Conservation (phyloP, 768 basidiomycete genomes). For the Tricholoma sp. region DNA sequence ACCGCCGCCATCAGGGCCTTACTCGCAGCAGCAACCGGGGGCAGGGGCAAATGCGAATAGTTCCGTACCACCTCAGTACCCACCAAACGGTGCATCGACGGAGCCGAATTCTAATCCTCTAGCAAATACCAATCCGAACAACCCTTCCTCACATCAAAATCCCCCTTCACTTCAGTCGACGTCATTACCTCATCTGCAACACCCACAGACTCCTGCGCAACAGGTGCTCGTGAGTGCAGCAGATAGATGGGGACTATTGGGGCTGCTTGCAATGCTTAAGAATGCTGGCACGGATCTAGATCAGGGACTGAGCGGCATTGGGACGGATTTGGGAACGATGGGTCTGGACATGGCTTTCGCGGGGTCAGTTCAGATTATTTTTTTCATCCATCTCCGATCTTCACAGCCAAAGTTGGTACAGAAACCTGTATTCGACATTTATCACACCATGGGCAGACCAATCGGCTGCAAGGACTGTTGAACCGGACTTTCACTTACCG, state of each 20-base stretch:
- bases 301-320: conserved; percentile 75
- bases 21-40: conserved; percentile 20
- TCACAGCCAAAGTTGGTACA: conserved; percentile 23
- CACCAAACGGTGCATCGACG: conserved; percentile 31
- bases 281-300: conserved; percentile 73
- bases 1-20: conserved; percentile 24
- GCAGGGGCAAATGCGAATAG: conserved; percentile 21
- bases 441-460: conserved; percentile 97
- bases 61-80: conserved; percentile 26
- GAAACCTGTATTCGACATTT: conserved; percentile 87
- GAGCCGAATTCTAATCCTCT: conserved; percentile 33
- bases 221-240: conserved; percentile 91
- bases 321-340: conserved; percentile 88
- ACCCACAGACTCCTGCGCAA: conserved; percentile 87
- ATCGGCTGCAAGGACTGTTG: conserved; percentile 76
- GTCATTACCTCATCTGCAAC: conserved; percentile 33
- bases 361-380: conserved; percentile 54
- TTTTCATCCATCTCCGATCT: conserved; percentile 3
- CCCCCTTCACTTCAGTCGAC: conserved; percentile 25
- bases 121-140: conserved; percentile 22
- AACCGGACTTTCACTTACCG: conserved; percentile 90
- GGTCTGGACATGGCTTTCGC: conserved; percentile 83
- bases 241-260: conserved; percentile 91
- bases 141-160: conserved; percentile 28
- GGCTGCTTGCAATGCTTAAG: conserved; percentile 83